Conservation (phyloP, 2,329 filamentous ascomycete genomes). For the Talaromyces sp. region DNA sequence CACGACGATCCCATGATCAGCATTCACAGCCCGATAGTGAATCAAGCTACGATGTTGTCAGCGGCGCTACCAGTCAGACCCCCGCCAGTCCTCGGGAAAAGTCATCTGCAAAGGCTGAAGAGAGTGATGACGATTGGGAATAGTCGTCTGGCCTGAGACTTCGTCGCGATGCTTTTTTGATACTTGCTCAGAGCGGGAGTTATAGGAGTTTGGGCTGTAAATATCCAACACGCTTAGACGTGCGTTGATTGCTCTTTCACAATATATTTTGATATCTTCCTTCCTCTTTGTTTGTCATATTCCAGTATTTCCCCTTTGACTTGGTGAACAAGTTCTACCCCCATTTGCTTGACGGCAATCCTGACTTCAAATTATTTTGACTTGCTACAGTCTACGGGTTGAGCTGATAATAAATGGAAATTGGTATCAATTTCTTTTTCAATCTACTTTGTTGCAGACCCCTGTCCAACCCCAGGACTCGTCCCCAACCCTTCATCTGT, state of each 20-base stretch:
- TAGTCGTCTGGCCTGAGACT: constrained; percentile 37
- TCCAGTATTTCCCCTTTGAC: not conserved
- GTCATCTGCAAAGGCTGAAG: constrained; percentile 43
- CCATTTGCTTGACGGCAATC: not conserved
- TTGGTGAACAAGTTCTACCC: not conserved
- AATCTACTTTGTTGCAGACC: constrained; percentile 7
- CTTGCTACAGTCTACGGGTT: not conserved
- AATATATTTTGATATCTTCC: not conserved
- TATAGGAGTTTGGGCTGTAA: constrained; percentile 1
- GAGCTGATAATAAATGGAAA: not conserved
- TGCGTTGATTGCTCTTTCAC: not conserved
- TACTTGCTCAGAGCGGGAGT: constrained; percentile 15
- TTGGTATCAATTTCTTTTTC: not conserved
- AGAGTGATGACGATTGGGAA: constrained; percentile 77
- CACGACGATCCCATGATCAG: constrained; percentile 76
- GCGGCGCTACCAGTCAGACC: constrained; percentile 73
- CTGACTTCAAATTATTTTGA: no score
- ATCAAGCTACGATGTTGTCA: constrained; percentile 92
- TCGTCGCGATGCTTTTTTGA: not conserved
- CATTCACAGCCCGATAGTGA: constrained; percentile 92
- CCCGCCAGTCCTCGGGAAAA: constrained; percentile 63
- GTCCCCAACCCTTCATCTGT: constrained; percentile 35
- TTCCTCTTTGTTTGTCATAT: not conserved
- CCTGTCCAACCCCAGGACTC: constrained; percentile 24
- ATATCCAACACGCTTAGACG: not conserved